Evolutionary conservation across 345 rosid species (phyloP).

Genomic region (Eucalyptus grandis): DNA sequence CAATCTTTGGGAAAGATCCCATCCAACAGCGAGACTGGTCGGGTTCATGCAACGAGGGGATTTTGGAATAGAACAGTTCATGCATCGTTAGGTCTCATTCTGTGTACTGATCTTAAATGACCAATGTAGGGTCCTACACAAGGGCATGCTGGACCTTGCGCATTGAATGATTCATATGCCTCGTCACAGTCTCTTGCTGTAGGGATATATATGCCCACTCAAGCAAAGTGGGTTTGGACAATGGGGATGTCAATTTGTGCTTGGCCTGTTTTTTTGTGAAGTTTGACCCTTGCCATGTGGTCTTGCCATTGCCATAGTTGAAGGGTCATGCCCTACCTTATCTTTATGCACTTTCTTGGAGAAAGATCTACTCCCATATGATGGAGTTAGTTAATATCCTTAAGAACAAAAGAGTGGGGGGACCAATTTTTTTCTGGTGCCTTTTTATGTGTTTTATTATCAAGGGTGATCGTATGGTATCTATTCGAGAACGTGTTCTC

Average conservation of each 20-base stretch:
- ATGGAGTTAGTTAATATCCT: background rate
- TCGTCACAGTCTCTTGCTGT: background rate
- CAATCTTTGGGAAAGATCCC: background rate
- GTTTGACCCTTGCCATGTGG: background rate
- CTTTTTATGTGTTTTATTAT: background rate
- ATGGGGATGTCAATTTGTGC: background rate
- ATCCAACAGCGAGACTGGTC: background rate
- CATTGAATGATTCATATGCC: background rate
- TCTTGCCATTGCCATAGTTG: background rate
- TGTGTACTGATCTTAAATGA: background rate
- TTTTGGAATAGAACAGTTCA: background rate
- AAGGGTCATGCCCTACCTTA: background rate
- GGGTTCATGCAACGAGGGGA: background rate
- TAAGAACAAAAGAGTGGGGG: background rate
- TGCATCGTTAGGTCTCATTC: background rate
- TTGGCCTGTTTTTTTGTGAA: background rate
- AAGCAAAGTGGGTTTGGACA: background rate
- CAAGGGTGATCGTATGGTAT: background rate
- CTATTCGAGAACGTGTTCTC: background rate
- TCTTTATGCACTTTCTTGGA: background rate
- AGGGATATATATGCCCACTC: background rate
- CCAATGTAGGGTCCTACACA: background rate
- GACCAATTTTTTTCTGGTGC: background rate
- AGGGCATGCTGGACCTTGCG: background rate
- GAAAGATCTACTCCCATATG: background rate